phyloP scores from a whole-genome alignment of 73 alveolate genomes.

The Tetrahymena malaccensis region DNA sequence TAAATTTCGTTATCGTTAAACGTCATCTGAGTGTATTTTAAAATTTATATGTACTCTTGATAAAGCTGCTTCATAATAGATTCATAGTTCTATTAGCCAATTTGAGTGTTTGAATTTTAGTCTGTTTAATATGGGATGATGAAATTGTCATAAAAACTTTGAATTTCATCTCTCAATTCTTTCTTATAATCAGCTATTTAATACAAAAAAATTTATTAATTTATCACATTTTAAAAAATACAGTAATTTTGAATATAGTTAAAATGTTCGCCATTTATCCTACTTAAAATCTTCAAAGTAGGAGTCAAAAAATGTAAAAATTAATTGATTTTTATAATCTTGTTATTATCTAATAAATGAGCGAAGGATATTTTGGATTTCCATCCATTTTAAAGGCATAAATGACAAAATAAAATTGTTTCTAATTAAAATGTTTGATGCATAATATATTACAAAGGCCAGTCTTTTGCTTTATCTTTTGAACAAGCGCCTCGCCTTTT shows the following conservation, averaged over 20 bases:
- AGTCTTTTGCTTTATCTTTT: background rate
- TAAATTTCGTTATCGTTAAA: background rate
- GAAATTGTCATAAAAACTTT: background rate
- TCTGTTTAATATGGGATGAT: background rate
- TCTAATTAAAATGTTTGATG: background rate
- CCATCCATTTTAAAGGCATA: background rate
- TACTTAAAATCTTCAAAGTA: background rate
- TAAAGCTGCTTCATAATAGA: background rate
- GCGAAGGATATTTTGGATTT: background rate
- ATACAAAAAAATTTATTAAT: background rate
- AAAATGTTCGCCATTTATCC: background rate
- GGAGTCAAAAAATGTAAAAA: background rate
- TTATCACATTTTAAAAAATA: background rate
- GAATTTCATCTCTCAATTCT: background rate
- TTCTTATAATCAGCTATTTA: background rate
- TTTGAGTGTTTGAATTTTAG: background rate
- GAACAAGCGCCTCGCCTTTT: background rate
- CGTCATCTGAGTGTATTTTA: background rate
- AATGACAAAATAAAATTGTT: background rate
- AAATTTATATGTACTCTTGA: background rate
- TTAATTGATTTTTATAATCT: background rate
- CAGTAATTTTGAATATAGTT: background rate
- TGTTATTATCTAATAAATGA: background rate
- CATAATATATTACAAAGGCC: background rate
- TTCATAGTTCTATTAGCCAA: background rate